Conservation (phyloP, 1,139 yeast species). For the Arxiozyma telluris region DNA sequence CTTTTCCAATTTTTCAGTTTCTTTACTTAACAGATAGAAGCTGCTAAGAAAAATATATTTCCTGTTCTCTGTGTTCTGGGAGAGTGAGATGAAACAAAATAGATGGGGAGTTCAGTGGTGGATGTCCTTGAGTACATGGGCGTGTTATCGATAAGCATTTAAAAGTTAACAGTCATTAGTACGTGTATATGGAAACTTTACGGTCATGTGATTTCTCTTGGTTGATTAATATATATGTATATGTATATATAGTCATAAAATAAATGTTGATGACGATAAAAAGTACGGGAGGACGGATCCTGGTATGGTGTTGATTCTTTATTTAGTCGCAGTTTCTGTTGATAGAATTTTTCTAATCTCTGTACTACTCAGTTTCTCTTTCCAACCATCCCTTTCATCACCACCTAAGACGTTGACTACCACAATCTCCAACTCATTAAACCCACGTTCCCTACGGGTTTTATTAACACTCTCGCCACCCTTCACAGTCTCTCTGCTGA, state of each 20-base stretch:
- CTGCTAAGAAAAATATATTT: not conserved
- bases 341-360: constrained; percentile 26
- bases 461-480: constrained; percentile 74
- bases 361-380: constrained; percentile 81
- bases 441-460: constrained; percentile 48
- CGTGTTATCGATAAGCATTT: not conserved
- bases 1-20: not conserved
- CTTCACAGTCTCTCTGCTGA: constrained; percentile 66
- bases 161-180: not conserved
- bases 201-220: not conserved
- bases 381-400: constrained; percentile 46
- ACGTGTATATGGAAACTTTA: no score
- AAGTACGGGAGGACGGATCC: not conserved
- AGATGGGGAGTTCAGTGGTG: not conserved
- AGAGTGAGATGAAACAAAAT: no score
- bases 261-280: not conserved
- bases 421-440: constrained; percentile 45
- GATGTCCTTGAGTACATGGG: not conserved
- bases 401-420: constrained; percentile 69
- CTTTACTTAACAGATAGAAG: not conserved
- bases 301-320: no score
- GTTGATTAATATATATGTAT: not conserved
- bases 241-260: not conserved
- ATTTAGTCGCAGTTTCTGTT: not conserved
- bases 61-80: not conserved